Conservation (phyloP, 2,329 filamentous ascomycete species). For the Conoideocrella luteorostrata region DNA sequence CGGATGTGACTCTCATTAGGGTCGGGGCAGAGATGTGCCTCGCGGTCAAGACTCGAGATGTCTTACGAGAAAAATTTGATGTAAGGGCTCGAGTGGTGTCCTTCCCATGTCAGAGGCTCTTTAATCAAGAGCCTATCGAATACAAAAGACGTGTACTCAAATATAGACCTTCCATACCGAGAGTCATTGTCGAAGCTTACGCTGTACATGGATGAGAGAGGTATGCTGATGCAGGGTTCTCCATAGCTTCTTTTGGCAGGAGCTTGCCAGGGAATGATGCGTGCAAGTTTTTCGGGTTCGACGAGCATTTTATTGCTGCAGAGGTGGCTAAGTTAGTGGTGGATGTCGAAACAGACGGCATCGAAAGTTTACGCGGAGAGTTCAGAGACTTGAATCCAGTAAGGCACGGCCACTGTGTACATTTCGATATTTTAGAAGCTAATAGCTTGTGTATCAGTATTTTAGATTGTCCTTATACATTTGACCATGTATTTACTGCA, state of each 20-base stretch:
- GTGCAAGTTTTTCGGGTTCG: constrained; percentile 51
- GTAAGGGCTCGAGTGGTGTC: constrained; percentile 35
- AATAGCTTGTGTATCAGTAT: too few relatives aligned
- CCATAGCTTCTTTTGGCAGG: constrained; percentile 49
- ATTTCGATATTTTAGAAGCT: too few relatives aligned
- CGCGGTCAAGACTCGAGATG: constrained; percentile 24
- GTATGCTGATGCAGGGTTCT: constrained; percentile 50
- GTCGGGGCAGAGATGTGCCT: constrained; percentile 30
- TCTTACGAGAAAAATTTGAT: constrained; percentile 32
- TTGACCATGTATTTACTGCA: too few relatives aligned
- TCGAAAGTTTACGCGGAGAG: constrained; percentile 24
- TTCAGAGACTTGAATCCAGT: constrained; percentile 24
- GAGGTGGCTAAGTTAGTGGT: constrained; percentile 27
- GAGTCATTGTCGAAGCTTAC: constrained; percentile 56
- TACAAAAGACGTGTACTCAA: constrained; percentile 41
- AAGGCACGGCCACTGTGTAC: too few relatives aligned
- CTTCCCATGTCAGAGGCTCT: constrained; percentile 39
- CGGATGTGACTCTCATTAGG: constrained; percentile 38
- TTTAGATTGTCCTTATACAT: too few relatives aligned
- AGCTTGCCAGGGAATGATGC: constrained; percentile 46
- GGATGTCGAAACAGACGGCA: constrained; percentile 22
- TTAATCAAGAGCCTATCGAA: constrained; percentile 33
- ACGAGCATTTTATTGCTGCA: constrained; percentile 34
- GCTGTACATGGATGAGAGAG: constrained; percentile 52
- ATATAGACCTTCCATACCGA: constrained; percentile 35